Evolutionary conservation across 345 rosid genomes (phyloP), one percentile per base, ranked within the genome.

Genomic region (Brassica incana): DNA sequence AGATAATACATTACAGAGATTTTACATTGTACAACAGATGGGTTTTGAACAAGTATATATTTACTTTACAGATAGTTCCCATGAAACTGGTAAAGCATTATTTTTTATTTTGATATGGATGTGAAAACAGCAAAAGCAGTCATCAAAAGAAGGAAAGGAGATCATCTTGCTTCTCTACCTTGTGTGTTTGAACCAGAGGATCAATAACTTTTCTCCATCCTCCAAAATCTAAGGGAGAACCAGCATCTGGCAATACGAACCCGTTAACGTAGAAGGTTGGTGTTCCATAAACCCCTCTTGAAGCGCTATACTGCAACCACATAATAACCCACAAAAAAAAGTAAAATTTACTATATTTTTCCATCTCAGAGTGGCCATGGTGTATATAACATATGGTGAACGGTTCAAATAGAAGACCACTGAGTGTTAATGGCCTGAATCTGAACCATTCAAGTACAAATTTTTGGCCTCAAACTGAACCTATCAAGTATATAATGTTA

Each of bases 251-350:
- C 76, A 88, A 38, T 36, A 83, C 62, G 48, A 88, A 88, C 30
- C 90, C 87, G 16, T 86, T 84, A 5, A 88, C 65, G 60, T 68
- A 84, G 85, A 84, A 86, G 8, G 83, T 67, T 25, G 88, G 90
- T 38, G 87, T 86, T 6, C 81, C 87, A 68, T 36, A 81, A 73
- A 88, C 87, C 52, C 87, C 90, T 69, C 82, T 83, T 2, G 87
- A 88, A 40, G 85, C 71, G 50, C 86, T 84, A 85, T 83, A 86
- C 88, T 88, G 88, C 81, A 84, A 36, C 29, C 29, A 78, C 74
- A 80, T 14, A 56, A 80, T 9, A 45, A 74, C 20, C 11, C 36
- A 14, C 74, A 77, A 18, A 10, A 18, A 18, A 48, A 71, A 10
- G 0, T 43, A 65, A 71, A 59, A 59, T 5, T 38, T 59, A 71